Percentiles rank a stretch among this genome's conserved stretches.
These are phyloP conservation scores for Fusarium continuum DNA, from an alignment of 2,329 filamentous ascomycete genomes.

Conservation along the genomic window DNA sequence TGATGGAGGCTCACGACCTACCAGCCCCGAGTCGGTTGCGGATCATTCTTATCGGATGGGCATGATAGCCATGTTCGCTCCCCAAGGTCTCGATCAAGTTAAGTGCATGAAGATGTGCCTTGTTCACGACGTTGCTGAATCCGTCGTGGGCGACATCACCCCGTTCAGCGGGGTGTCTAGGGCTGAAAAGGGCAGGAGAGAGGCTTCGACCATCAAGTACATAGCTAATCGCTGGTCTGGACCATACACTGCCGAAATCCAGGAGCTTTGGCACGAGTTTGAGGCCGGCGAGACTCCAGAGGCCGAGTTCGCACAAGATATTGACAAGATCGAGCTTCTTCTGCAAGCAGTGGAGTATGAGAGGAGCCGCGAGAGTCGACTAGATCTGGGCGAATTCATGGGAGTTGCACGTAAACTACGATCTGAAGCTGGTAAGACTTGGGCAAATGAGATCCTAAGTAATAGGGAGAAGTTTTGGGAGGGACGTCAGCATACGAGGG, in stretches of 20 bases:
- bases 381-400: constrained; percentile 87
- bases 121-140: constrained; percentile 96
- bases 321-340: constrained; percentile 96
- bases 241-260: constrained; percentile 72
- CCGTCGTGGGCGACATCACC: constrained; percentile 96
- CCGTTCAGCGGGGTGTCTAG: constrained; percentile 90
- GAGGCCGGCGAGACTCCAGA: constrained; percentile 86
- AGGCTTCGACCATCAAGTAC: constrained; percentile 90
- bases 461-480: constrained; percentile 81
- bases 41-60: constrained; percentile 99
- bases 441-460: constrained; percentile 78
- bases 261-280: constrained; percentile 91
- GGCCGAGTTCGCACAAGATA: constrained; percentile 89
- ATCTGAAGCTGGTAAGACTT: constrained; percentile 79
- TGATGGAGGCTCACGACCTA: background rate
- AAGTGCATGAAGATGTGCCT: constrained; percentile 96
- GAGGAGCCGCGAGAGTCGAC: constrained; percentile 67
- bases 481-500: constrained; percentile 56
- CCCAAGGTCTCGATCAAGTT: constrained; percentile 74
- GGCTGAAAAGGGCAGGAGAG: constrained; percentile 85
- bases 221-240: constrained; percentile 78
- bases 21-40: constrained; percentile 85
- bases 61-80: constrained; percentile 90
- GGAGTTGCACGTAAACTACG: constrained; percentile 78
- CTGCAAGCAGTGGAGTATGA: constrained; percentile 98